Conservation (phyloP, 2,329 filamentous ascomycete genomes). For the Paecilomyces niveus region DNA sequence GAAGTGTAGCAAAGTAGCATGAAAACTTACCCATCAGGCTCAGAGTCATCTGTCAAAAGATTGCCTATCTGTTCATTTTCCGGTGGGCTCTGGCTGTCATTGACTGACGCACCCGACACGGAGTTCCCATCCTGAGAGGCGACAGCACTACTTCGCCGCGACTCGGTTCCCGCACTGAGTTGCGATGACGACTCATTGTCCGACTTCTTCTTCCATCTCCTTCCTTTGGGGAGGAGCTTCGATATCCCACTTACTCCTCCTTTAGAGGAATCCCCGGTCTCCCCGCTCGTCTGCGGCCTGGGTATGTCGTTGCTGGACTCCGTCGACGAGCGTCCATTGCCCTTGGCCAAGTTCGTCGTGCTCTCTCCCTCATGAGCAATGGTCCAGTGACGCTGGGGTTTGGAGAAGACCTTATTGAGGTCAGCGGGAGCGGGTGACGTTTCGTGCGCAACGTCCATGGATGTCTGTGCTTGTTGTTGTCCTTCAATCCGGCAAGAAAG, state of each 20-base stretch:
- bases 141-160: not conserved
- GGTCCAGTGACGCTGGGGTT: slow-evolving; percentile 30
- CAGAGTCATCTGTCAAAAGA: slow-evolving; percentile 28
- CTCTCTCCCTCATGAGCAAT: slow-evolving; percentile 27
- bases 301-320: slow-evolving; percentile 32
- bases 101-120: slow-evolving; percentile 14
- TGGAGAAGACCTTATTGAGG: slow-evolving; percentile 28
- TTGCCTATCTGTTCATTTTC: slow-evolving; percentile 16
- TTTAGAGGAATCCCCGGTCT: slow-evolving; percentile 28
- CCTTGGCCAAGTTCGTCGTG: slow-evolving; percentile 11
- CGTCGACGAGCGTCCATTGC: slow-evolving; percentile 30
- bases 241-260: slow-evolving; percentile 42
- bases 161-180: slow-evolving; percentile 1
- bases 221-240: slow-evolving; percentile 41
- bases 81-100: slow-evolving; percentile 13
- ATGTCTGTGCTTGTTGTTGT: not conserved
- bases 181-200: slow-evolving; percentile 9
- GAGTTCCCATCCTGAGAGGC: slow-evolving; percentile 17
- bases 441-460: slow-evolving; percentile 28
- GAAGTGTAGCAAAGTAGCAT: not conserved
- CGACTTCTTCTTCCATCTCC: slow-evolving; percentile 37
- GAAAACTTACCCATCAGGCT: slow-evolving; percentile 33
- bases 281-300: slow-evolving; percentile 32
- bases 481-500: not conserved
- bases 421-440: slow-evolving; percentile 23